phyloP scores from a whole-genome alignment of 352 stramenopile genomes.

The Saprolegnia diclina region DNA sequence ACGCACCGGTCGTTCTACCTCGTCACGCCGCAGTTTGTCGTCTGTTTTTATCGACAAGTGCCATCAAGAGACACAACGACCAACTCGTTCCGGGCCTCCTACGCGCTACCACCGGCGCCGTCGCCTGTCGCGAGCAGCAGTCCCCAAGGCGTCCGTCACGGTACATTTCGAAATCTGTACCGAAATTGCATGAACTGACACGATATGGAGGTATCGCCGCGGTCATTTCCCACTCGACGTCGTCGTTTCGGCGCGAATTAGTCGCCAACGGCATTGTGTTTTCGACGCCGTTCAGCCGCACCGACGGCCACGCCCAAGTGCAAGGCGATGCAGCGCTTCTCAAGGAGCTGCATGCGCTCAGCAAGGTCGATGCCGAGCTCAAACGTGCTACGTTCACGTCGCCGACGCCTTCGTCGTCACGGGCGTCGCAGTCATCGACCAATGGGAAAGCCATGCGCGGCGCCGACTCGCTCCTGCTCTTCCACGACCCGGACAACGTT shows the following conservation, averaged over 20 bases:
- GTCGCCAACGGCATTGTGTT: not conserved
- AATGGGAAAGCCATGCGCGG: not conserved
- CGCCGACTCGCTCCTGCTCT: conserved; percentile 1
- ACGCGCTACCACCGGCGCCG: not conserved
- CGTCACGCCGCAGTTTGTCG: conserved; percentile 9
- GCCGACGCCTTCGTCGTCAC: not conserved
- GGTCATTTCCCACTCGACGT: conserved; percentile 13
- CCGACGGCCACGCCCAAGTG: not conserved
- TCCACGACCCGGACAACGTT: conserved; percentile 10
- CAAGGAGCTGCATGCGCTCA: not conserved
- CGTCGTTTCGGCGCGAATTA: conserved; percentile 6
- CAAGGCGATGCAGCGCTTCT: not conserved
- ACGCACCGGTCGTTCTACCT: conserved; percentile 5
- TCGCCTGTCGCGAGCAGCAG: too few species aligned
- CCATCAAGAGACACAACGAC: not conserved
- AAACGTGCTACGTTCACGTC: not conserved
- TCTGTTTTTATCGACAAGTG: conserved; percentile 14
- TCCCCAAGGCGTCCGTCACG: too few species aligned
- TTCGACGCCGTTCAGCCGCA: not conserved
- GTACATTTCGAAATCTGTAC: too few species aligned
- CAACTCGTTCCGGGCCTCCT: not conserved
- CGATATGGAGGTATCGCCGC: conserved; percentile 16
- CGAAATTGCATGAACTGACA: too few species aligned
- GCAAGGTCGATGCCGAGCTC: not conserved
- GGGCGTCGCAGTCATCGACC: too few species aligned